Evolutionary conservation across 352 stramenopile genomes (phyloP).

Genomic region (Achlya hypogyna): DNA sequence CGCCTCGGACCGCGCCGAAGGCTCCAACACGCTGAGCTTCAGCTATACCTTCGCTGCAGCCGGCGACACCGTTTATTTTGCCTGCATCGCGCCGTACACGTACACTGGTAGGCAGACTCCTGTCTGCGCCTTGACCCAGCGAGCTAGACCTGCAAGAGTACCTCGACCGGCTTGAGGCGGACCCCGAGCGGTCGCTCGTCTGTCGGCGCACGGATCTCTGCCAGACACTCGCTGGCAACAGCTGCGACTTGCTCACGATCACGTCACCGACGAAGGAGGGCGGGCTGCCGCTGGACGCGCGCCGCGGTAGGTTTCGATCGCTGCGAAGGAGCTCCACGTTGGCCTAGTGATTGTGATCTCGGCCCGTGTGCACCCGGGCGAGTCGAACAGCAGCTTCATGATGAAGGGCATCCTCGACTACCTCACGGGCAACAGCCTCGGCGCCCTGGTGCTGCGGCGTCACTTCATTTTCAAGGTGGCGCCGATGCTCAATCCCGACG

Average conservation of each 20-base stretch:
- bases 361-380: conserved; percentile 81
- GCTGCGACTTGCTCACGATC: conserved; percentile 85
- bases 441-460: conserved; percentile 52
- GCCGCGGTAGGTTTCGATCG: conserved; percentile 27
- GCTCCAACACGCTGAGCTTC: conserved; percentile 50
- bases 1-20: conserved; percentile 27
- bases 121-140: not conserved
- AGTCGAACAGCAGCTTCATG: conserved; percentile 86
- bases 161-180: conserved; percentile 43
- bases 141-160: conserved; percentile 59
- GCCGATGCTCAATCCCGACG: conserved; percentile 90
- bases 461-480: conserved; percentile 87
- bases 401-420: conserved; percentile 91
- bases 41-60: conserved; percentile 59
- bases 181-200: conserved; percentile 33
- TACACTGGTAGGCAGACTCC: conserved; percentile 63
- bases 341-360: conserved; percentile 70
- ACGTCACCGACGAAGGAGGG: conserved; percentile 46
- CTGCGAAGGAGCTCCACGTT: not conserved
- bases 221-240: conserved; percentile 70
- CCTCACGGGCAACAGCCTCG: conserved; percentile 53
- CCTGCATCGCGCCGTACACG: conserved; percentile 79
- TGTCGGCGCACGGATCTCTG: conserved; percentile 71
- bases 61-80: conserved; percentile 71
- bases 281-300: conserved; percentile 32